These are phyloP conservation scores for Fomitopsis schrenkii DNA, from an alignment of 1,284 basidiomycete species.

Conservation along the genomic window DNA sequence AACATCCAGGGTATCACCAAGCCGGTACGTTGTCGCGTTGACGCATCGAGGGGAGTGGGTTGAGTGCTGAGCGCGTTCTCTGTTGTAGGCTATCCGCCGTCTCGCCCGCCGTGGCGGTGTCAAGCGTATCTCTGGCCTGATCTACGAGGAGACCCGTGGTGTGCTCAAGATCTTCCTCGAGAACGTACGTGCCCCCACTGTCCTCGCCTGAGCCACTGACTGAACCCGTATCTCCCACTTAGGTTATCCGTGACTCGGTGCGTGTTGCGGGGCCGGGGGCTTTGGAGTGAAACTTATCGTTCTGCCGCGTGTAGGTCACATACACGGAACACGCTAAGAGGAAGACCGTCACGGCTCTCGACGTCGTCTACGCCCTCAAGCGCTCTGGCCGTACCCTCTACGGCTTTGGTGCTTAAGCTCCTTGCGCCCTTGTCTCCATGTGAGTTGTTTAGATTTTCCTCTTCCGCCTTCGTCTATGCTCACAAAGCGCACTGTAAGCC, in stretches of 20 bases:
- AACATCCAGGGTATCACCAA: conserved; percentile 70
- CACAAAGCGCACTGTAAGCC: neutral
- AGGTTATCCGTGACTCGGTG: conserved; percentile 76
- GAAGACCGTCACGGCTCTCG: conserved; percentile 82
- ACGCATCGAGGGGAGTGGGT: neutral
- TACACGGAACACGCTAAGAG: conserved; percentile 90
- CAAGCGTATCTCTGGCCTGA: conserved; percentile 80
- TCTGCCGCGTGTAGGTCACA: conserved; percentile 46
- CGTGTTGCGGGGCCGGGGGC: conserved; percentile 2
- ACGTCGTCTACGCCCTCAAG: conserved; percentile 84
- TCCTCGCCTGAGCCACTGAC: neutral
- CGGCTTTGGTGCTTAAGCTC: conserved; percentile 65
- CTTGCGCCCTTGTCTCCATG: neutral
- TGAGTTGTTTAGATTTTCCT: neutral
- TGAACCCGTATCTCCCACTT: conserved; percentile 2
- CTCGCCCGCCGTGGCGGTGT: conserved; percentile 84
- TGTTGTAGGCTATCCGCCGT: conserved; percentile 68
- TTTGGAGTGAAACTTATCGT: conserved; percentile 4
- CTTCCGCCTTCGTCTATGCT: neutral
- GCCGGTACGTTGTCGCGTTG: conserved; percentile 28
- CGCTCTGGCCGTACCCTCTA: conserved; percentile 78
- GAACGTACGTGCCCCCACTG: conserved; percentile 33
- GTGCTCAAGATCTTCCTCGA: conserved; percentile 83
- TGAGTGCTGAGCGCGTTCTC: neutral
- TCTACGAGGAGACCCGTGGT: conserved; percentile 83